Conservation (phyloP, 495 filamentous ascomycete genomes). For the Daldinia grandis region DNA sequence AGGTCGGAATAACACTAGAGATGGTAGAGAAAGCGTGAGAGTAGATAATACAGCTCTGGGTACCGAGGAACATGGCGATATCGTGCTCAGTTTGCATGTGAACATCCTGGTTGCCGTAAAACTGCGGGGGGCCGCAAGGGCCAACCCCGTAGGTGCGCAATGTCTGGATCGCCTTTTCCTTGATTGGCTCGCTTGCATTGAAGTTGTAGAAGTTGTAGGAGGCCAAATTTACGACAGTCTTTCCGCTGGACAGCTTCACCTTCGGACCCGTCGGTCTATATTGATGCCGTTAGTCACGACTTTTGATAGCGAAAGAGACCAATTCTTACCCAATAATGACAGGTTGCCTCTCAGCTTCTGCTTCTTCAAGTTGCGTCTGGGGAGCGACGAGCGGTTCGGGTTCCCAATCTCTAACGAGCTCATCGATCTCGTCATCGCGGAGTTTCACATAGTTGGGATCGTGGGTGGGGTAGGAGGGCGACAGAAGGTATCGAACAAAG, state of each 20-base stretch:
- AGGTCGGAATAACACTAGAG: constrained; percentile 91
- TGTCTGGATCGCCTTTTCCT: constrained; percentile 92
- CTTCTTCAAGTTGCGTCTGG: constrained; percentile 75
- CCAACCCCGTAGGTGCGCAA: constrained; percentile 95
- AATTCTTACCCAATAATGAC: constrained; percentile 81
- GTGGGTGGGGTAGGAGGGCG: constrained; percentile 87
- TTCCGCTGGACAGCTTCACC: constrained; percentile 86
- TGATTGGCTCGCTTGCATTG: constrained; percentile 86
- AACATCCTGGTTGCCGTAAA: constrained; percentile 98
- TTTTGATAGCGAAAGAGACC: background rate
- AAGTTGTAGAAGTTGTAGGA: constrained; percentile 98
- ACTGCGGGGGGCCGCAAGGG: constrained; percentile 93
- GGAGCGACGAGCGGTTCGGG: constrained; percentile 88
- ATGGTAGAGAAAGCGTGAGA: constrained; percentile 96
- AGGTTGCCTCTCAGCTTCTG: constrained; percentile 83
- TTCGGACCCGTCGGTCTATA: constrained; percentile 86
- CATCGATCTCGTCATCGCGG: constrained; percentile 95
- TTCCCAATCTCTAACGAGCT: constrained; percentile 95
- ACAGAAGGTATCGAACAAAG: constrained; percentile 89
- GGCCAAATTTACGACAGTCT: constrained; percentile 89
- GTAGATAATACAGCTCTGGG: constrained; percentile 89
- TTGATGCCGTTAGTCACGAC: constrained; percentile 5
- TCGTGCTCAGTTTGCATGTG: constrained; percentile 97
- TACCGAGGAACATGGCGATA: constrained; percentile 87
- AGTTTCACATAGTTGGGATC: constrained; percentile 87